Base-by-base conservation (phyloP, 192 early-diverging fungal genomes). In the Pilaira anomala region DNA sequence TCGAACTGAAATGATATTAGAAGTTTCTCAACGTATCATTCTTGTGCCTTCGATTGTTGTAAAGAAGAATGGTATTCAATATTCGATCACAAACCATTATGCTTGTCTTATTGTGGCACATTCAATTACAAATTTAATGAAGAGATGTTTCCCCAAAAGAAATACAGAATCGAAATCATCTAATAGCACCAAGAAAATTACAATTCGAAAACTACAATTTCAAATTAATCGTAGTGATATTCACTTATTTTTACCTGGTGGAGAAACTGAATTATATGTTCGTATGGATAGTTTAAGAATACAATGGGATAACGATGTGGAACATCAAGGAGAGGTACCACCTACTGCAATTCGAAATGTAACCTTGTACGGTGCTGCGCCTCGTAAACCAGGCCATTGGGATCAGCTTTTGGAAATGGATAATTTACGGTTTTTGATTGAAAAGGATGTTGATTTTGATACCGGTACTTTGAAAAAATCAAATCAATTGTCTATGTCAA, bases 361-460 rank as follows among this genome's bases (percentile, higher is more conserved):
- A 0, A 61, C 25, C 2, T 18, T 71, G 18, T 73, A 63, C 61
- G 77, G 74, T 1, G 57, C 30, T 6, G 52, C 59, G 14, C 54
- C 54, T 6, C 30, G 26, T 11, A 51, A 71, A 3, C 21, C 19
- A 21, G 30, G 44, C 11, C 45, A 52, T 26, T 79, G 78, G 78
- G 78, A 74, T 24, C 55, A 77, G 21, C 28, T 79, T 4, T 16
- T 74, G n/a, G 72, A 64, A 18, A 51, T 77, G 21, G 68, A 76
- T n/a, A 55, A 76, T 60, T 13, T 69, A 11, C 28, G 28, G 8
- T 57, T 49, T 29, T 26, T 16, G 0, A 41, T 65, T n/a, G 51
- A 30, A 28, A 52, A 55, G 7, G 49, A 52, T 9, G 50, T 53
- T 3, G n/a, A 28, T 51, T 33, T 41, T 29, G 24, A 29, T 0